Conservation (phyloP, 2,329 filamentous ascomycete species). For the Pseudocercospora musae region DNA sequence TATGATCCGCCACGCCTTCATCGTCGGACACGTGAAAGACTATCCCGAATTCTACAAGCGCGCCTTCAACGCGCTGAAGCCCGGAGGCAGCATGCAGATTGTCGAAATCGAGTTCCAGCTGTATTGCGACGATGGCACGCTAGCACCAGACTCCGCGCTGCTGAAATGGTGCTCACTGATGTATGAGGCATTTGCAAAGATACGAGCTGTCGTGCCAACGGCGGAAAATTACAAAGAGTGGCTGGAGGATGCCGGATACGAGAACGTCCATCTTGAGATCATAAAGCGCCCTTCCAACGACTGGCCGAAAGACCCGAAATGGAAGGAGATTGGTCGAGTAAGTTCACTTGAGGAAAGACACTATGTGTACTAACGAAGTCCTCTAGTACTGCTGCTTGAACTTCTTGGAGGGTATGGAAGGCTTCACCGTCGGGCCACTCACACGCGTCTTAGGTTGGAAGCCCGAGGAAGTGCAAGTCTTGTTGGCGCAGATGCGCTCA, state of each 20-base stretch:
- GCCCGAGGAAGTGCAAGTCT: conserved; percentile 44
- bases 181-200: conserved; percentile 16
- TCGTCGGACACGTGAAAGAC: conserved; percentile 27
- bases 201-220: conserved; percentile 3
- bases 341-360: neutral
- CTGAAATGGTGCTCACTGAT: conserved; percentile 21
- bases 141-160: conserved; percentile 26
- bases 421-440: conserved; percentile 44
- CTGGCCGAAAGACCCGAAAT: conserved; percentile 30
- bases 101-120: conserved; percentile 43
- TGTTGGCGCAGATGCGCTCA: conserved; percentile 43
- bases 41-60: conserved; percentile 27
- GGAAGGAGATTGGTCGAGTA: conserved; percentile 27
- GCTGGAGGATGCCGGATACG: conserved; percentile 28
- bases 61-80: conserved; percentile 35
- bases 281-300: conserved; percentile 28
- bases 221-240: conserved; percentile 11
- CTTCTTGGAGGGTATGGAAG: conserved; percentile 42
- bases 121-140: conserved; percentile 41
- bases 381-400: conserved; percentile 25
- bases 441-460: conserved; percentile 44
- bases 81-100: conserved; percentile 44
- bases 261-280: conserved; percentile 24
- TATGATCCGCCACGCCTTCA: conserved; percentile 41
- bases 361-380: neutral